phyloP scores from a whole-genome alignment of 2,329 filamentous ascomycete genomes.

The Trichophaea hybrida region DNA sequence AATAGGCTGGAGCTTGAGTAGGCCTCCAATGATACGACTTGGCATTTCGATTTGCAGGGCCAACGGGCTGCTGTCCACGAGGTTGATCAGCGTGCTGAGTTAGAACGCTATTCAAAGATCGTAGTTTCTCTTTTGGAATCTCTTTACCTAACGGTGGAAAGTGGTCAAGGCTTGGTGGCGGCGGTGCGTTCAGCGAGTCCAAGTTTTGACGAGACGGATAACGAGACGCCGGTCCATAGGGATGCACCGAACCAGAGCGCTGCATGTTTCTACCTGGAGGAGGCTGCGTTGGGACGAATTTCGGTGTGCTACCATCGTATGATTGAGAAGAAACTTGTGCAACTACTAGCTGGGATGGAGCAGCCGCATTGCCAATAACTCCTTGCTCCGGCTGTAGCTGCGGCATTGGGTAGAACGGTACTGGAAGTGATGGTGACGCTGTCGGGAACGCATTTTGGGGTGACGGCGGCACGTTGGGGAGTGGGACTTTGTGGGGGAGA shows the following conservation, averaged over 20 bases:
- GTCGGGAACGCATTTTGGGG: background rate
- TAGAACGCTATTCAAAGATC: slow-evolving; percentile 4
- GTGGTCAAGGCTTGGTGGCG: slow-evolving; percentile 9
- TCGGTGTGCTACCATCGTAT: background rate
- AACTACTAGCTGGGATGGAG: no score
- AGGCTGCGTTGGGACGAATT: background rate
- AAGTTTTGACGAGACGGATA: background rate
- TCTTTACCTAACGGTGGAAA: slow-evolving; percentile 20
- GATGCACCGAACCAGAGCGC: background rate
- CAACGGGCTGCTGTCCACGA: slow-evolving; percentile 1
- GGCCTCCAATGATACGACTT: background rate
- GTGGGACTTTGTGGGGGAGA: background rate
- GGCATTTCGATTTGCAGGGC: background rate
- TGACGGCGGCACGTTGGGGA: background rate
- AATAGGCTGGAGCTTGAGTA: background rate
- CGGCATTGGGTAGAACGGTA: background rate
- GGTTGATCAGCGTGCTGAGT: slow-evolving; percentile 9
- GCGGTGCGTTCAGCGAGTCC: background rate
- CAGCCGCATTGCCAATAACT: background rate
- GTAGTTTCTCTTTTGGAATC: slow-evolving; percentile 8
- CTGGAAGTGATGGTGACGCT: background rate
- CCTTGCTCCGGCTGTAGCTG: background rate
- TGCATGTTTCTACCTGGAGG: background rate
- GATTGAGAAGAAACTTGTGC: no score
- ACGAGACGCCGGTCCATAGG: background rate